Percentiles rank a stretch among this genome's conserved stretches.
phyloP scores from a whole-genome alignment of 2,329 filamentous ascomycete species.

The Colletotrichum cordylinicola region DNA sequence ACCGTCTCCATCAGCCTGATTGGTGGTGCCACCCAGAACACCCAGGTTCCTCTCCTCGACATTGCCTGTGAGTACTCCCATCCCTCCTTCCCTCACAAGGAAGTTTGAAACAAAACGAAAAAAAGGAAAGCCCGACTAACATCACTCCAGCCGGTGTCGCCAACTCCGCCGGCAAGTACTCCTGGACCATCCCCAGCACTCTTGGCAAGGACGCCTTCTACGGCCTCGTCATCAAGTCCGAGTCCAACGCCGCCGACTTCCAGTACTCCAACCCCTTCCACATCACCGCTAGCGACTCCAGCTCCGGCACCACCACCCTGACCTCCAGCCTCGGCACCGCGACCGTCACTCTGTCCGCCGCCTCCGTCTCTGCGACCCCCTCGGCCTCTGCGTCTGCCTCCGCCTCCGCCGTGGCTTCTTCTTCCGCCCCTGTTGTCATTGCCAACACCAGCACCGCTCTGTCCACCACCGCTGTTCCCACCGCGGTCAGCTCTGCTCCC shows the following conservation, averaged over 20 bases:
- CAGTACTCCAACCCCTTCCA: constrained; percentile 70
- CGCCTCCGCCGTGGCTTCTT: constrained; percentile 15
- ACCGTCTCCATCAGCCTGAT: constrained; percentile 60
- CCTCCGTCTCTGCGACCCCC: constrained; percentile 34
- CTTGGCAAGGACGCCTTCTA: constrained; percentile 56
- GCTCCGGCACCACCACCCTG: constrained; percentile 27
- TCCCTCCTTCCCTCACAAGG: not conserved
- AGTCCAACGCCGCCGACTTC: constrained; percentile 52
- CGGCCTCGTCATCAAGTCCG: constrained; percentile 61
- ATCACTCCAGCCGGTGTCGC: constrained; percentile 47
- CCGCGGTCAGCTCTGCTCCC: constrained; percentile 21
- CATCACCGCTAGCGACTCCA: constrained; percentile 42
- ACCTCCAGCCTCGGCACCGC: constrained; percentile 29
- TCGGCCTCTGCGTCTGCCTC: constrained; percentile 36
- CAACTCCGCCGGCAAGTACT: constrained; percentile 49
- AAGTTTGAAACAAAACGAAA: not conserved
- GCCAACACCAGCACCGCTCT: constrained; percentile 28
- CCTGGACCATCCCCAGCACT: constrained; percentile 54
- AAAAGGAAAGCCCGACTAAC: constrained; percentile 22
- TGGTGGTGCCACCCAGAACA: constrained; percentile 50
- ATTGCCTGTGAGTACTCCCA: constrained; percentile 55
- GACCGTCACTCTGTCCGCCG: constrained; percentile 33
- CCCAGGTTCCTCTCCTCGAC: constrained; percentile 45
- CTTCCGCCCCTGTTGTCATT: constrained; percentile 29
- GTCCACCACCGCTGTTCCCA: constrained; percentile 23